These are phyloP conservation scores for Colletotrichum acutatum DNA, from an alignment of 2,329 filamentous ascomycete species.

Conservation along the genomic window DNA sequence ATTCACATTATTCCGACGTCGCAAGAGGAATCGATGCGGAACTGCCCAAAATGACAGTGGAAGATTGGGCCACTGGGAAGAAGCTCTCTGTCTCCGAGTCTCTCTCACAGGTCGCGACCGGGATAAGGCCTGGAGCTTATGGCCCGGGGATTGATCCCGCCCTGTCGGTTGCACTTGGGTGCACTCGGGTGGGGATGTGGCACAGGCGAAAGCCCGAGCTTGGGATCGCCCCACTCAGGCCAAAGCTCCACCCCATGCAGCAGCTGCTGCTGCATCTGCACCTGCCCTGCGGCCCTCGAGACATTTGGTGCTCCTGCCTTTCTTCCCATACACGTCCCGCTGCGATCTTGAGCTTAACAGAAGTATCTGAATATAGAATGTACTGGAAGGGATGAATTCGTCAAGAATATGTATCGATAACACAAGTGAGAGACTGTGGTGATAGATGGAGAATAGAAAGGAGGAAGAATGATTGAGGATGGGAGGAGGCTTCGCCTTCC, in stretches of 20 bases:
- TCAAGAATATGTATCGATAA: too few relatives aligned
- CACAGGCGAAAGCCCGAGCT: slow-evolving; percentile 8
- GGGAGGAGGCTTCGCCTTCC: neutral
- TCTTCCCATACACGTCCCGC: neutral
- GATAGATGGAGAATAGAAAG: too few relatives aligned
- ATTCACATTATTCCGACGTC: neutral
- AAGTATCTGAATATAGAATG: neutral
- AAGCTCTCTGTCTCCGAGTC: neutral
- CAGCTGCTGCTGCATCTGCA: neutral
- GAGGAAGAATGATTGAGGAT: neutral
- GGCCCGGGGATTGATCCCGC: slow-evolving; percentile 19
- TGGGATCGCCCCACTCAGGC: slow-evolving; percentile 18
- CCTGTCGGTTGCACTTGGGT: slow-evolving; percentile 20
- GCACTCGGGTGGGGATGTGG: neutral
- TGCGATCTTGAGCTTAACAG: too few relatives aligned
- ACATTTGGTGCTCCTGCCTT: neutral
- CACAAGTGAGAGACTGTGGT: too few relatives aligned
- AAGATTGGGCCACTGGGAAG: neutral
- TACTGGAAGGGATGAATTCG: neutral
- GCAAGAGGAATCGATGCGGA: neutral
- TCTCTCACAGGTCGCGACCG: neutral
- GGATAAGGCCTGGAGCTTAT: slow-evolving; percentile 10
- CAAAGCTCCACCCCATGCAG: slow-evolving; percentile 6
- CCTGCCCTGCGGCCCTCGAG: neutral
- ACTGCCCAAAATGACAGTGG: neutral